Conservation (phyloP, 2,329 filamentous ascomycete genomes). For the Ophiocordyceps unilateralis region DNA sequence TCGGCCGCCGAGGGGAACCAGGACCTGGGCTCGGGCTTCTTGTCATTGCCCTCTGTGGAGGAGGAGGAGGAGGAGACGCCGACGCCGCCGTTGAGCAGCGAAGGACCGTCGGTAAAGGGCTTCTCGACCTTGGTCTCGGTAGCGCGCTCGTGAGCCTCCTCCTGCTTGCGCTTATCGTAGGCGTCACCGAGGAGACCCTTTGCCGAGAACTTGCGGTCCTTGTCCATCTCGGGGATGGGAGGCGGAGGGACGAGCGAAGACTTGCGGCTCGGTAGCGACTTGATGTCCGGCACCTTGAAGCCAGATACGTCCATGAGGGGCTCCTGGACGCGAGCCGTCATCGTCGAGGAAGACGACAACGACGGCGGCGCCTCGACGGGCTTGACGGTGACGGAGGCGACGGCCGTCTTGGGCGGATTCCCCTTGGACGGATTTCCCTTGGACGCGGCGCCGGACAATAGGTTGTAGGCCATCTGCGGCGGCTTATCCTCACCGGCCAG, state of each 20-base stretch:
- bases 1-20: conserved; percentile 21
- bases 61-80: conserved; percentile 2
- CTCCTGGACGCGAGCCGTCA: background rate
- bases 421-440: background rate
- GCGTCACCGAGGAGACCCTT: conserved; percentile 32
- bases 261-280: background rate
- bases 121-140: conserved; percentile 15
- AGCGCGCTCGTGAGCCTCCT: conserved; percentile 13
- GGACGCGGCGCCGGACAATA: background rate
- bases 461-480: conserved; percentile 3
- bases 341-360: too few species aligned
- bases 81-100: conserved; percentile 30
- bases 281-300: conserved; percentile 4
- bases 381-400: background rate
- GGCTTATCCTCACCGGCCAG: conserved; percentile 21
- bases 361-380: background rate
- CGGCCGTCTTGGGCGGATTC: too few species aligned
- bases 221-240: background rate
- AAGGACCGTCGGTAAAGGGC: conserved; percentile 39
- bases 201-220: conserved; percentile 27
- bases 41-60: conserved; percentile 7
- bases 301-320: conserved; percentile 6
- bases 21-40: conserved; percentile 9
- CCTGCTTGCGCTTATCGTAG: conserved; percentile 29
- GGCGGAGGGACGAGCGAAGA: background rate